Evolutionary conservation across 2,329 filamentous ascomycete species (phyloP), one percentile per base, ranked within the genome.

Genomic region (Bipolaris zeicola): DNA sequence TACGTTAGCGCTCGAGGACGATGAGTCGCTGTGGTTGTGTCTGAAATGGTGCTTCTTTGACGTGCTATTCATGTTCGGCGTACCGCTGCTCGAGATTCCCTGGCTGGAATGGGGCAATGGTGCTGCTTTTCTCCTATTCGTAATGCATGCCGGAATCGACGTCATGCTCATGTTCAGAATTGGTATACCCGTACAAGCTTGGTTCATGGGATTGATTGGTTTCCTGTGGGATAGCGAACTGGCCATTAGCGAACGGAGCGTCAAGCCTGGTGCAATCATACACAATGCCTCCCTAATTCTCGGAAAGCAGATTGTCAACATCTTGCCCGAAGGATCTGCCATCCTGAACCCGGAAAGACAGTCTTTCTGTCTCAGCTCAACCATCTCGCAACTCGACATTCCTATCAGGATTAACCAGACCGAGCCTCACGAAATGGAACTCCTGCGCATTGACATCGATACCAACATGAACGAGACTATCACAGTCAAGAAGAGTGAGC

Each of bases 301-400:
- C 78, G 95, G 95, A 71, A 95, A 92, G 75, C 93, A 98, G 79
- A 96, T 97, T 67, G 94, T 99, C 77, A 95, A 99, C 73, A 96
- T 99, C 70, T 81, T 99, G 52, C 95, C 95, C 1, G 95, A 99
- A 81, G 96, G 96, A 16, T 95, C 93, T 46, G 95, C 93, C 13
- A 83, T 92, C 46, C 81, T 99, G 61, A 99, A 99, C 70, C 92
- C 92, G 0, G 85, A 92, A 44, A 84, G 86, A 55, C 79, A 83
- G n/a, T 85, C 92, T 0, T 95, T 95, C 76, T 99, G 95, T 76
- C 79, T 99, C 45, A 88, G 89, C 55, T 80, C 82, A 41, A 80
- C 84, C 20, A 86, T 83, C 56, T 82, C 83, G 28, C 80, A 83
- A 7, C 84, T 88, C 37, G 81, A 84, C 49, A 80, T 99, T 28